These are phyloP conservation scores for Ogataea philodendri DNA, from an alignment of 805 yeast species.

Conservation along the genomic window DNA sequence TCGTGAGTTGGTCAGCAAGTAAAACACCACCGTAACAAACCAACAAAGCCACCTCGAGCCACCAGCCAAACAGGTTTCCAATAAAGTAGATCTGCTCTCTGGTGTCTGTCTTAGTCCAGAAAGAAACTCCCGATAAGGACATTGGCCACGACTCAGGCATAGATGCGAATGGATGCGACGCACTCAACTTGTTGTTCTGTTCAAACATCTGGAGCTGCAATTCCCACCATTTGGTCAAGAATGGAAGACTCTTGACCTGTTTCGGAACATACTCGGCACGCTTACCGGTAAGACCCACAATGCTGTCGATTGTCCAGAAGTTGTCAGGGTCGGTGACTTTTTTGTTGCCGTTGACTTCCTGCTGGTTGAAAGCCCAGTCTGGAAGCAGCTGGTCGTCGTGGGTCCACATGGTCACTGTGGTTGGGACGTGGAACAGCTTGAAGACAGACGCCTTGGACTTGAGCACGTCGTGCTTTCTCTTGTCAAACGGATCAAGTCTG, in stretches of 20 bases:
- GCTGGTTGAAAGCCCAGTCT: slow-evolving; percentile 91
- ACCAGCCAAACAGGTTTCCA: slow-evolving; percentile 91
- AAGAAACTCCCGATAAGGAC: slow-evolving; percentile 85
- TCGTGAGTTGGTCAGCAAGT: slow-evolving; percentile 71
- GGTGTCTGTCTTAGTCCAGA: slow-evolving; percentile 77
- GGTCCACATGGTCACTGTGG: slow-evolving; percentile 93
- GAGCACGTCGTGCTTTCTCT: slow-evolving; percentile 48
- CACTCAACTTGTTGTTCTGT: slow-evolving; percentile 82
- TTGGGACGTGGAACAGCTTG: slow-evolving; percentile 75
- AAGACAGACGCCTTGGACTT: slow-evolving; percentile 70
- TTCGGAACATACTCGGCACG: slow-evolving; percentile 69
- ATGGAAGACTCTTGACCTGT: slow-evolving; percentile 59
- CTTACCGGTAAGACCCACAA: slow-evolving; percentile 59
- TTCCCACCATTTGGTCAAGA: slow-evolving; percentile 86
- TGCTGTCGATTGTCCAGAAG: slow-evolving; percentile 73
- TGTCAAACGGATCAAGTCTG: slow-evolving; percentile 61
- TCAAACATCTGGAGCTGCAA: slow-evolving; percentile 85
- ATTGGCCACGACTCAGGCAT: slow-evolving; percentile 91
- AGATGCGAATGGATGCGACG: slow-evolving; percentile 95
- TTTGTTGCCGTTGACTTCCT: slow-evolving; percentile 94
- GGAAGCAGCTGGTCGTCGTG: slow-evolving; percentile 82
- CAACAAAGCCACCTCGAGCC: slow-evolving; percentile 69
- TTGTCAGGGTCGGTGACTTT: slow-evolving; percentile 65
- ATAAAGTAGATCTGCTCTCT: slow-evolving; percentile 81
- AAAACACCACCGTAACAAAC: slow-evolving; percentile 62